Evolutionary conservation across 805 yeast species (phyloP), one percentile per base, ranked within the genome.

Genomic region (Kazachstania psychrophila): DNA sequence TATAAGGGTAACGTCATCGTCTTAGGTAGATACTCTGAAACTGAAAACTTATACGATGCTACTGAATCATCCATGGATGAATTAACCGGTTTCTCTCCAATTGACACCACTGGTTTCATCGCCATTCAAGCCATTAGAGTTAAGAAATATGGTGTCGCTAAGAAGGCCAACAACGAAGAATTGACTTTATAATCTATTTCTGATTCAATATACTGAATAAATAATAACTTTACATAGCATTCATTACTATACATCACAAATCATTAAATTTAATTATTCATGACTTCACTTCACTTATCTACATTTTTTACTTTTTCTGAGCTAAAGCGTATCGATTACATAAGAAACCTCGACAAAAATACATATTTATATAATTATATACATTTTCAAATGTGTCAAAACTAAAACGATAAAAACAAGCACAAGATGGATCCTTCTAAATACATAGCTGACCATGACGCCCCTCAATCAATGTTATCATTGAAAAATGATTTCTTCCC

Each of bases 41-140:
- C 97, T 43, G 98, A 92, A 70, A 89, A 87, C 69, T 76, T 92
- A 51, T 92, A 92, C 66, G 96, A 92, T 62, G 95, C 95, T 47
- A 86, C 96, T 38, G 96, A 89, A 66, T 88, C 96, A 12, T 89
- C 97, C 10, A 92, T 92, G 98, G 98, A 92, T 66, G 98, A 92
- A 69, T 78, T 92, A 58, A 87, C 96, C 41, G 98, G 96, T 42
- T 92, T 92, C 74, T 80, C 84, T 55, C 98, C 98, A 46, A 87
- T 83, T 62, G 97, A 89, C 64, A 86, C 98, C 42, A 70, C 94
- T 43, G 98, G 98, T 39, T 92, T 92, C 75, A 92, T 92, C 65
- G 85, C 95, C 50, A 95, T 92, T 52, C 96, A 92, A 72, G 85
- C 97, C 45, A 92, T 92, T 65, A 86, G 98, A 74, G 84, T 89